Conservation (phyloP, 257 asterid species). For the Ocimum tenuiflorum region DNA sequence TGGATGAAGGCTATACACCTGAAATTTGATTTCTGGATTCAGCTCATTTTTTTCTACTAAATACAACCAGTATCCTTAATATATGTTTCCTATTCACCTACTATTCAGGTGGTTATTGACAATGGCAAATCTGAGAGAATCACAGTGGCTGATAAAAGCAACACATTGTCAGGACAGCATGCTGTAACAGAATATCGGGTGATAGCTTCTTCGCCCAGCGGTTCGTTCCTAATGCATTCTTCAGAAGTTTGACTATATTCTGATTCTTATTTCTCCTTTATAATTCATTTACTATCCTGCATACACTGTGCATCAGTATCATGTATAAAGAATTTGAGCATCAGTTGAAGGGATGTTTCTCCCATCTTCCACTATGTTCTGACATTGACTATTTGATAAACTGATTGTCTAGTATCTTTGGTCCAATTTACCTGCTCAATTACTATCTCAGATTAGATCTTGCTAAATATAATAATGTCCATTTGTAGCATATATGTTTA, state of each 20-base stretch:
- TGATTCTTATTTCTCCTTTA: neutral
- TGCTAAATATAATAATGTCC: too few relatives aligned
- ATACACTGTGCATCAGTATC: neutral
- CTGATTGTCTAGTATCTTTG: neutral
- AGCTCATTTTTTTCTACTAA: neutral
- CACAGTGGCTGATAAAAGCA: constrained; percentile 45
- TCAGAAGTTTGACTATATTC: constrained; percentile 1
- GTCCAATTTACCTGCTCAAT: too few relatives aligned
- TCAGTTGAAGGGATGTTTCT: neutral
- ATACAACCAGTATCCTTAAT: neutral
- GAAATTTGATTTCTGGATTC: neutral
- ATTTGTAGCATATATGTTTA: neutral
- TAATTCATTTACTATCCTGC: constrained; percentile 2
- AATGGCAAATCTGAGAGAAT: constrained; percentile 79
- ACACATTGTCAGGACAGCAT: constrained; percentile 51
- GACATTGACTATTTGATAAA: neutral
- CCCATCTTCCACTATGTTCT: neutral
- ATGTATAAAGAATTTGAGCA: neutral
- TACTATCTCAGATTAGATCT: too few relatives aligned
- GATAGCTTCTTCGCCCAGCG: constrained; percentile 51
- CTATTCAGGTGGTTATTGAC: constrained; percentile 62
- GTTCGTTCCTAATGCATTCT: constrained; percentile 31
- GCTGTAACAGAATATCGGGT: constrained; percentile 77
- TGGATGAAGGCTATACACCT: neutral
- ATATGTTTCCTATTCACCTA: neutral